phyloP scores from a whole-genome alignment of 495 filamentous ascomycete genomes.

The Lasiosphaeria miniovina region DNA sequence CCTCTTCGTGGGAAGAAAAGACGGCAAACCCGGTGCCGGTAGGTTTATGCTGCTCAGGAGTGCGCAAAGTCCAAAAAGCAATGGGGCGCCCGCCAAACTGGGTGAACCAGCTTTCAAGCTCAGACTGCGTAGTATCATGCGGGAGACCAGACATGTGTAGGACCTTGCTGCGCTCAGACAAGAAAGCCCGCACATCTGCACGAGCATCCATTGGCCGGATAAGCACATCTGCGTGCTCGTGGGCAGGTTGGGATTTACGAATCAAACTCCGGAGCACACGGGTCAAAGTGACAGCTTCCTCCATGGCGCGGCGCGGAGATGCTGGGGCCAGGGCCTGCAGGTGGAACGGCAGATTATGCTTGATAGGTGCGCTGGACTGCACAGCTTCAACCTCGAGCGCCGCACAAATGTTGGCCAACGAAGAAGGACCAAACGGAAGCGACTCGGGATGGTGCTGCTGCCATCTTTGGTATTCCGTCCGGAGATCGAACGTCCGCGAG shows the following conservation, averaged over 20 bases:
- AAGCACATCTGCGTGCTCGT: conserved; percentile 90
- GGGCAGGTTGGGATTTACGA: conserved; percentile 88
- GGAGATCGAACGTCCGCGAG: conserved; percentile 92
- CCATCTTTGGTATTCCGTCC: conserved; percentile 97
- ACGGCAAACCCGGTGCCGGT: conserved; percentile 96
- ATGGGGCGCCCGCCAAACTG: conserved; percentile 98
- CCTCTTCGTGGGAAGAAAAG: conserved; percentile 99
- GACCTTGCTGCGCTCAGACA: conserved; percentile 93
- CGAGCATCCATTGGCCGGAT: conserved; percentile 94
- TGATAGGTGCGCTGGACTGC: conserved; percentile 94
- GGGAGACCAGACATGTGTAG: conserved; percentile 95
- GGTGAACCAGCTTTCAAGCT: conserved; percentile 98
- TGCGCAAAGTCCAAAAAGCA: conserved; percentile 97
- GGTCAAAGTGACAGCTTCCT: conserved; percentile 91
- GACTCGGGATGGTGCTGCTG: conserved; percentile 98
- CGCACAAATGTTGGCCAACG: conserved; percentile 94
- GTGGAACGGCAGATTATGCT: conserved; percentile 97
- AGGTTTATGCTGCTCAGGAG: conserved; percentile 97
- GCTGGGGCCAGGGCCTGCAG: conserved; percentile 93
- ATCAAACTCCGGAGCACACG: conserved; percentile 88
- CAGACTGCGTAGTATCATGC: conserved; percentile 96
- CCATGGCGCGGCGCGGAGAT: conserved; percentile 95
- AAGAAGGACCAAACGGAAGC: conserved; percentile 90
- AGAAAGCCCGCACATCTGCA: conserved; percentile 93
- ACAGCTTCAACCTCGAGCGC: conserved; percentile 96